Conservation (phyloP, 2,329 filamentous ascomycete genomes). For the Rhinocladiella mackenziei region DNA sequence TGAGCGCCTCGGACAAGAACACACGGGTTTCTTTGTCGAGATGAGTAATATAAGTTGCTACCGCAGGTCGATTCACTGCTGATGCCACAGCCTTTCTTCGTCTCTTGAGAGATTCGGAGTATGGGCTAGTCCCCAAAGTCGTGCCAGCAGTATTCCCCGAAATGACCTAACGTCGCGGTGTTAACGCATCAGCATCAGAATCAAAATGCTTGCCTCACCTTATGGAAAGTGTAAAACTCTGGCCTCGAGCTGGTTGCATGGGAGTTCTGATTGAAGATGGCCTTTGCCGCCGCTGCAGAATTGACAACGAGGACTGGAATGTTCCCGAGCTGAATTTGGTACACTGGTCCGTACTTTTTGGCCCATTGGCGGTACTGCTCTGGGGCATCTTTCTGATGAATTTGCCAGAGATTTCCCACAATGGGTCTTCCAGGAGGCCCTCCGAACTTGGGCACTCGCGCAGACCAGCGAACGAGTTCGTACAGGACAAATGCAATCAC, state of each 20-base stretch:
- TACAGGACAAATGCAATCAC: too few relatives aligned
- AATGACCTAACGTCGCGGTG: too few relatives aligned
- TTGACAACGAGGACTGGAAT: conserved; percentile 56
- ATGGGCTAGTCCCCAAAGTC: conserved; percentile 64
- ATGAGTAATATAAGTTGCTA: conserved; percentile 59
- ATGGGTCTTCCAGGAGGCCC: conserved; percentile 51
- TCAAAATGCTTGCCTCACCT: too few relatives aligned
- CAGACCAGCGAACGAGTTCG: conserved; percentile 34
- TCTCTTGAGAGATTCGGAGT: conserved; percentile 60
- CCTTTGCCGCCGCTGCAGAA: conserved; percentile 49
- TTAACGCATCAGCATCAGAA: too few relatives aligned
- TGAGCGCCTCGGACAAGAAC: conserved; percentile 58
- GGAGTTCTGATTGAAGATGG: conserved; percentile 50
- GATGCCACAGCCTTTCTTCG: conserved; percentile 62
- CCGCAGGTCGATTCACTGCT: conserved; percentile 62
- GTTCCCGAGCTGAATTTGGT: conserved; percentile 56
- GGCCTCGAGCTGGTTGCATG: conserved; percentile 54
- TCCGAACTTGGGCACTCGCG: conserved; percentile 44
- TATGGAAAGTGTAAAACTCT: conserved; percentile 58
- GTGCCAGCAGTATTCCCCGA: too few relatives aligned
- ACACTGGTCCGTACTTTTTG: conserved; percentile 48
- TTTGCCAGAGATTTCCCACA: conserved; percentile 53
- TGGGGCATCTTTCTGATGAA: conserved; percentile 51
- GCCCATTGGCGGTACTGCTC: conserved; percentile 56
- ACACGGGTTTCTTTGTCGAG: conserved; percentile 60